Evolutionary conservation across 768 basidiomycete genomes (phyloP), one percentile per base, ranked within the genome.

Genomic region (Boletus huronensis): DNA sequence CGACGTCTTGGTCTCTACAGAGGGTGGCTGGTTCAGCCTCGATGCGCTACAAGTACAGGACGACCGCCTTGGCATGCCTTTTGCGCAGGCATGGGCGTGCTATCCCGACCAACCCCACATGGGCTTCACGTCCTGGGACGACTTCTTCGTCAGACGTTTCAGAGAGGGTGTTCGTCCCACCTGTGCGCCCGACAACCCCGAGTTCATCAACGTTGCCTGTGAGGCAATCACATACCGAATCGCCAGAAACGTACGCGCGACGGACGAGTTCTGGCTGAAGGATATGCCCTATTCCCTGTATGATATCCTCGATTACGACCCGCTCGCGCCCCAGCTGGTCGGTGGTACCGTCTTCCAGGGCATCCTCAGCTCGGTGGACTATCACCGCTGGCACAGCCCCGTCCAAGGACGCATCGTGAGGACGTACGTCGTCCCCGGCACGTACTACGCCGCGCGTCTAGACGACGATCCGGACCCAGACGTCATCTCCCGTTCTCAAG

Each of bases 21-120:
- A 67, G 0, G 65, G 70, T 16, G 78, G 79, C 0, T 85, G 83
- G 83, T 78, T 85, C 58, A 70, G 75, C 10, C 55, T 59, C 13
- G 32, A 32, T 32, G 32, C 32, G n/a, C 35, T 36, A n/a, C 35
- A n/a, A 4, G 16, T n/a, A n/a, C 35, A 36, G 35, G 17, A 2
- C 8, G 8, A 36, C 17, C 35, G 35, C n/a, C 35, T 36, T n/a
- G 17, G 35, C 6, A 36, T 36, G 16, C 17, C 35, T 13, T 32
- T 32, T 32, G 5, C 13, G 32, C 13, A 32, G 13, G 32, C 32
- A 1, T 32, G 32, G 32, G 5, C 14, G 5, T 32, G 32, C 14
- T 5, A 36, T 36, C 35, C 35, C 0, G 17, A 36, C 17, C 32
- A 32, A 14, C 13, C 32, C 5, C 13, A 32, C 13, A 32, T 32